Evolutionary conservation across 2,329 filamentous ascomycete species (phyloP).

Genomic region (Aaosphaeria pasadenensis): DNA sequence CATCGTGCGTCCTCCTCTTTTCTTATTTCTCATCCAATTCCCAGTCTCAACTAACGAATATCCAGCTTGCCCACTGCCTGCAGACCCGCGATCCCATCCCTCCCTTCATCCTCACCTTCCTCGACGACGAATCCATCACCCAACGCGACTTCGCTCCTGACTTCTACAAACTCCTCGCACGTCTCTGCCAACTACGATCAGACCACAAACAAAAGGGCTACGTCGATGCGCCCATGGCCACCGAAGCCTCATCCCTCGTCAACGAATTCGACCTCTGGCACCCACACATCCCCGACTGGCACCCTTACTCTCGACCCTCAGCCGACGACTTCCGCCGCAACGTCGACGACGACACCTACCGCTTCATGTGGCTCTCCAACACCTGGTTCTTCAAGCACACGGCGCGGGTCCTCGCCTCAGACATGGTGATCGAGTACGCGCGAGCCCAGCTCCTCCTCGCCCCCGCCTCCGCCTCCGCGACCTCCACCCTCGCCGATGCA

Average conservation of each 20-base stretch:
- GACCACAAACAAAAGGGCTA: constrained; percentile 9
- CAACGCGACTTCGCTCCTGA: constrained; percentile 6
- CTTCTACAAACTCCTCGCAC: constrained; percentile 8
- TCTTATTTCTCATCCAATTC: neutral
- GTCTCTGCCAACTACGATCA: constrained; percentile 6
- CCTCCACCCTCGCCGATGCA: neutral
- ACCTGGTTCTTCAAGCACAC: constrained; percentile 9
- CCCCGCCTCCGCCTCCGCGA: neutral
- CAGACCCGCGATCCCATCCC: constrained; percentile 8
- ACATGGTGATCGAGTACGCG: constrained; percentile 9
- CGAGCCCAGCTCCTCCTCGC: neutral
- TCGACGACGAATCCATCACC: constrained; percentile 5
- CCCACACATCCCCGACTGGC: constrained; percentile 1
- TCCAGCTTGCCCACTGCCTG: constrained; percentile 9
- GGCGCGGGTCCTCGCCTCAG: constrained; percentile 6
- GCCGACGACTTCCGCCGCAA: neutral
- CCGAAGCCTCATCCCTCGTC: constrained; percentile 4
- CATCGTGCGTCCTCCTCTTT: constrained; percentile 3
- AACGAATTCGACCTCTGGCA: constrained; percentile 4
- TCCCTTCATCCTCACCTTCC: constrained; percentile 2
- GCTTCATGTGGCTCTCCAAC: constrained; percentile 7
- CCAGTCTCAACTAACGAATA: neutral
- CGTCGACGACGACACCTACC: constrained; percentile 4
- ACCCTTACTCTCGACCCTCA: constrained; percentile 1
- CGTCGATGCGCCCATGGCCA: constrained; percentile 5